These are phyloP conservation scores for Gracilariopsis chorda DNA, from an alignment of 23 red algal species.

Conservation along the genomic window DNA sequence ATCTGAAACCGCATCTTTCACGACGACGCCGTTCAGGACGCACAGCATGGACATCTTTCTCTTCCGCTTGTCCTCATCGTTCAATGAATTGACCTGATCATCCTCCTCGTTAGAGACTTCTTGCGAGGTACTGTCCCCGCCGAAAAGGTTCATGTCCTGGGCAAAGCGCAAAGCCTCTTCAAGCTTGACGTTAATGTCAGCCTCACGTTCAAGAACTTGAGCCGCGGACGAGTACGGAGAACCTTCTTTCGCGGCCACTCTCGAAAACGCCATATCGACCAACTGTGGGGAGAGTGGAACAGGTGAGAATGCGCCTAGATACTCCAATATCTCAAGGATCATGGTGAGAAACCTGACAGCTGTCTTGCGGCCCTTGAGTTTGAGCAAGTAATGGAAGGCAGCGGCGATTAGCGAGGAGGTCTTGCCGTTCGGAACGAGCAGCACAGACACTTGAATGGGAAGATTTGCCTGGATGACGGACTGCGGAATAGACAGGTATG, in stretches of 20 bases:
- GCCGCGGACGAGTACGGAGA: constrained; percentile 9
- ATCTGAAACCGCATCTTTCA: constrained; percentile 32
- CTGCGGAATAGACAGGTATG: constrained; percentile 18
- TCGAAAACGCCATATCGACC: constrained; percentile 42
- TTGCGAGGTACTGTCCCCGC: too few relatives aligned
- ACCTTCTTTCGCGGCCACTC: background rate
- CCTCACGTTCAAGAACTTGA: constrained; percentile 11
- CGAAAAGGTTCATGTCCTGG: background rate
- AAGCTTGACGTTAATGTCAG: background rate
- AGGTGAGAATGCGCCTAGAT: constrained; percentile 21
- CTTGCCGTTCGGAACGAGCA: constrained; percentile 54
- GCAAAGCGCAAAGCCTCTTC: constrained; percentile 32
- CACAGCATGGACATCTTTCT: constrained; percentile 39
- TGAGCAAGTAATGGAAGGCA: constrained; percentile 40
- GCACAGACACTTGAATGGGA: constrained; percentile 55
- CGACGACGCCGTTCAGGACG: constrained; percentile 50
- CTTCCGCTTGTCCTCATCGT: background rate
- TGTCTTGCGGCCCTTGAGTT: constrained; percentile 24
- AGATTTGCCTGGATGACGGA: constrained; percentile 53
- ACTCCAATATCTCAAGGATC: constrained; percentile 52
- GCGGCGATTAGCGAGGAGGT: constrained; percentile 27
- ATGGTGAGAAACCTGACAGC: constrained; percentile 36
- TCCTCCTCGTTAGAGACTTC: background rate
- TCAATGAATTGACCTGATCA: background rate
- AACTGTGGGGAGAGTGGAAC: constrained; percentile 14